Evolutionary conservation across 306 rosid genomes (phyloP).

Genomic region (Pyrus betulifolia): DNA sequence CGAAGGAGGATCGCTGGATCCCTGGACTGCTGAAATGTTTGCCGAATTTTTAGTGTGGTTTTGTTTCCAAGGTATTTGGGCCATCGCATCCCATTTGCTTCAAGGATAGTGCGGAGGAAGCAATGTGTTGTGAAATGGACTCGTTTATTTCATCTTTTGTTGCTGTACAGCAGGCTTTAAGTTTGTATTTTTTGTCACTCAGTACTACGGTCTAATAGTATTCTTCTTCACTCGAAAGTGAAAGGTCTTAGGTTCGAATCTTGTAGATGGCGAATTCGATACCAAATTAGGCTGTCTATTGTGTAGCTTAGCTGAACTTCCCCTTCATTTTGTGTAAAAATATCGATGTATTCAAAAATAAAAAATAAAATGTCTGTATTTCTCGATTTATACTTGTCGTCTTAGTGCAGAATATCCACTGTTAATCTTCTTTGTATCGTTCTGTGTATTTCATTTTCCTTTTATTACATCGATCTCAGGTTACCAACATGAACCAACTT

Average conservation of each 20-base stretch:
- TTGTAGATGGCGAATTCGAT: too few species aligned
- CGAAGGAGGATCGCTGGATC: background rate
- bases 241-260: too few species aligned
- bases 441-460: background rate
- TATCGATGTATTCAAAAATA: too few species aligned
- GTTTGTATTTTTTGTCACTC: background rate
- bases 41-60: background rate
- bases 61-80: background rate
- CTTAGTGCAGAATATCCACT: too few species aligned
- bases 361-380: too few species aligned
- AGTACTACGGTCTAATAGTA: too few species aligned
- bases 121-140: background rate
- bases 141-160: background rate
- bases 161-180: background rate
- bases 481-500: background rate
- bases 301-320: too few species aligned
- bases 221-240: rapidly evolving
- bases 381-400: too few species aligned
- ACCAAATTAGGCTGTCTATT: too few species aligned
- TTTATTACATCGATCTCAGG: background rate
- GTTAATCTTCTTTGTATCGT: too few species aligned
- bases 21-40: too few species aligned
- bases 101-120: background rate
- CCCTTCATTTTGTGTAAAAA: too few species aligned
- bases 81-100: background rate